Base-by-base conservation (phyloP, 2,329 filamentous ascomycete genomes). In the Penicillium sclerotiorum region DNA sequence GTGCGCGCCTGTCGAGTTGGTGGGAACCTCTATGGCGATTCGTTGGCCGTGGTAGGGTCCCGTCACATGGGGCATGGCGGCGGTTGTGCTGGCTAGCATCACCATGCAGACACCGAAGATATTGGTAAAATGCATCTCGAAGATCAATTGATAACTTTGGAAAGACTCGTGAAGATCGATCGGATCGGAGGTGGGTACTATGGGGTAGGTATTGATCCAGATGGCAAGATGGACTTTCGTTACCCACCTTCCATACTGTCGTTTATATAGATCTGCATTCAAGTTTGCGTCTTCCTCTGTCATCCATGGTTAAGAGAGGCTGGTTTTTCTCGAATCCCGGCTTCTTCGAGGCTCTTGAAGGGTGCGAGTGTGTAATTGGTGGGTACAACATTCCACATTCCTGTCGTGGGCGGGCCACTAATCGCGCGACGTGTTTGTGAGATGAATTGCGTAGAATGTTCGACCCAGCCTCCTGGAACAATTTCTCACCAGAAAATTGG, bases 51-150 rank as follows among this genome's bases (percentile, higher is more conserved):
- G 51, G 43, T 58, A 58, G 8, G 58, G 44, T 6, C 53, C 55
- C 1, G 53, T 47, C n/a, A 58, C n/a, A 30, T 27, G 55, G 30
- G 59, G 59, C 39, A 60, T 47, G 13, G 58, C 58, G 7, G 45
- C 28, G 3, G 40, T 47, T 8, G 51, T 57, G 36, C 49, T 48
- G n/a, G 55, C 45, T 17, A 62, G 37, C 15, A 45, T 53, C 37
- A 55, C 53, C 6, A 57, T 12, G 18, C 41, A 54, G 13, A 59
- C 12, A 8, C 47, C 32, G 36, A 60, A 13, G 17, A 58, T 13
- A 41, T 46, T 48, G 43, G 44, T 56, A 32, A 63, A 37, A 7
- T 62, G 58, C 61, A 63, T 63, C n/a, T 3, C 57, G 53, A 12
- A 40, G n/a, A n/a, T n/a, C n/a, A n/a, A n/a, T n/a, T n/a, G n/a